These are phyloP conservation scores for Fusarium sambucinum DNA, from an alignment of 2,329 filamentous ascomycete genomes.

Conservation along the genomic window DNA sequence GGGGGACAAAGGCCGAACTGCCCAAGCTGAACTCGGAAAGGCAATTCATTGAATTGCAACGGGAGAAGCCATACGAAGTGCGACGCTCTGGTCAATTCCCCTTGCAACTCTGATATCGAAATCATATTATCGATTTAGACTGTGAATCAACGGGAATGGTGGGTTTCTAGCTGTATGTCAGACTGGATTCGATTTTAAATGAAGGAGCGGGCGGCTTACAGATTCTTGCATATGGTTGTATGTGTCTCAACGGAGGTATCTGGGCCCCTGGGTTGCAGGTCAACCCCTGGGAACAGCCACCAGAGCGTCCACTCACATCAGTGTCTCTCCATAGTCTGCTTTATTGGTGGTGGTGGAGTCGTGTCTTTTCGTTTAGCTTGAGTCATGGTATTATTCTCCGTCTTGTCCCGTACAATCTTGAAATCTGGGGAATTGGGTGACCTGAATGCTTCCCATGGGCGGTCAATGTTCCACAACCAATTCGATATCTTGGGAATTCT, in stretches of 20 bases:
- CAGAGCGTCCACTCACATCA: background rate
- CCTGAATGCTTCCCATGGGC: constrained; percentile 25
- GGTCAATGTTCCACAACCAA: constrained; percentile 25
- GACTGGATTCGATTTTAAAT: background rate
- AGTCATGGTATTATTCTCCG: background rate
- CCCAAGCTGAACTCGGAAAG: background rate
- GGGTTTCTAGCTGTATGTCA: background rate
- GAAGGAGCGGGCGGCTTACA: background rate
- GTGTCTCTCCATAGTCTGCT: background rate
- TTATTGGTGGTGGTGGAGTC: background rate
- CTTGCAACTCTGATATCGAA: background rate
- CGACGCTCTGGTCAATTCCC: background rate
- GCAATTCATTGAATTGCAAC: background rate
- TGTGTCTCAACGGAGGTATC: background rate
- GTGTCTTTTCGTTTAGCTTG: background rate
- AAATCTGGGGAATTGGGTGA: background rate
- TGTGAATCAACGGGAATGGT: background rate
- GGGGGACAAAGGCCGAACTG: background rate
- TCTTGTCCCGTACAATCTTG: background rate
- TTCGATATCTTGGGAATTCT: background rate
- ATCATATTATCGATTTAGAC: background rate
- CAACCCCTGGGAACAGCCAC: background rate
- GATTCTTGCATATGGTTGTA: background rate
- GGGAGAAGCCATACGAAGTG: background rate
- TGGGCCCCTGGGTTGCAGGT: background rate